Evolutionary conservation across 805 yeast genomes (phyloP), one percentile per base, ranked within the genome.

Genomic region (Yamadazyma ubonensis): DNA sequence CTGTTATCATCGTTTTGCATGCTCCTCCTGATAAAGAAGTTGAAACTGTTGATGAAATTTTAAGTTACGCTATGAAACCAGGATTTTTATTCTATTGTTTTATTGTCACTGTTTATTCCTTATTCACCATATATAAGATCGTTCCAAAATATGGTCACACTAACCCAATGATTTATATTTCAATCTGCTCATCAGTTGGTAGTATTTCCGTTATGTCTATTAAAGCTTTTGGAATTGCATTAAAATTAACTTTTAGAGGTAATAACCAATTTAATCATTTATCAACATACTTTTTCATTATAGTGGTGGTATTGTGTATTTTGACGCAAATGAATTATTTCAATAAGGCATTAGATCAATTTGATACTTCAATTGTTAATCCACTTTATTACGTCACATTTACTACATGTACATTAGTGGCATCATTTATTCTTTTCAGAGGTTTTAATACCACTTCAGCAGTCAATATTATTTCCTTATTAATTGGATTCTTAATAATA

Each of bases 21-120:
- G 96, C 96, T 20, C 96, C 96, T 18, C 87, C 89, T n/a, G 96
- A 88, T 62, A 86, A 84, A 62, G 96, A 88, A 48, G 81, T 88
- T 43, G 71, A 76, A 46, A 88, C 96, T 0, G 93, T 88, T 29
- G 96, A 88, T 59, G 96, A 88, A 63, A 87, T 89, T 45, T 68
- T 88, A 56, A 68, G 71, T 6, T 87, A 86, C 55, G 96, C 96
- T 7, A 73, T 80, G 45, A 78, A 78, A 42, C 95, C 96, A 0
- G 80, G 80, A 5, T 89, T 88, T 57, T 58, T 89, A 50, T 59
- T 79, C 32, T 88, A 88, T 59, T 76, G 80, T 31, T 52, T 74
- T 14, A 45, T 70, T 9, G 95, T 87, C n/a, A 65, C 78, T 0
- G 70, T 69, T 1, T 89, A 86, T 60, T 75, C 93, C 0, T 58